Percentiles rank a stretch among this genome's conserved stretches.
These are phyloP conservation scores for Trametes punicea DNA, from an alignment of 768 basidiomycete species.

Conservation along the genomic window DNA sequence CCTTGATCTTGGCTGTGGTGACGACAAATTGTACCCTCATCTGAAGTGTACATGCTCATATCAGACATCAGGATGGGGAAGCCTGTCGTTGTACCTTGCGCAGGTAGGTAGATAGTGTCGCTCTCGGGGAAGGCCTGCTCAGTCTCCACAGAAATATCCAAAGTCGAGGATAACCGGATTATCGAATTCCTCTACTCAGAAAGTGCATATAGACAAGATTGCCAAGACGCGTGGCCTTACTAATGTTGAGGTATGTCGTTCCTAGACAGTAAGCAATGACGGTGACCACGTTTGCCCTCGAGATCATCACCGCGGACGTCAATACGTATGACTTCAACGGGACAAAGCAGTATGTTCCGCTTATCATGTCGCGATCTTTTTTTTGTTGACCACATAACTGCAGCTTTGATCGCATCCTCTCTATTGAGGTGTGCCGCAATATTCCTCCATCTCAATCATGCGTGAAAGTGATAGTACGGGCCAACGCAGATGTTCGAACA, in stretches of 20 bases:
- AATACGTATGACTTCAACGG: slow-evolving; percentile 57
- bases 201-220: slow-evolving; percentile 52
- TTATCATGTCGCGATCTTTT: neutral
- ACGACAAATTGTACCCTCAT: neutral
- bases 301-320: slow-evolving; percentile 70
- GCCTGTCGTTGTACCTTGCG: slow-evolving; percentile 61
- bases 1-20: slow-evolving; percentile 67
- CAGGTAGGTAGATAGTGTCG: slow-evolving; percentile 36
- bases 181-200: slow-evolving; percentile 69
- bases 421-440: slow-evolving; percentile 59
- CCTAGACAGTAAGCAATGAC: neutral
- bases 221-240: slow-evolving; percentile 47
- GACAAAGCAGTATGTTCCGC: slow-evolving; percentile 37
- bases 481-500: slow-evolving; percentile 64
- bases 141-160: slow-evolving; percentile 55
- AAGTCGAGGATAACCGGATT: slow-evolving; percentile 57
- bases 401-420: slow-evolving; percentile 69
- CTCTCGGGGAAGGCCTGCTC: neutral
- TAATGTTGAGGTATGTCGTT: slow-evolving; percentile 45
- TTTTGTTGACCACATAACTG: neutral
- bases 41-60: neutral
- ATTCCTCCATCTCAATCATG: neutral
- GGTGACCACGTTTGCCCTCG: neutral
- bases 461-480: neutral
- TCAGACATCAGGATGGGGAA: slow-evolving; percentile 58